Evolutionary conservation across 345 rosid species (phyloP).

Genomic region (Melaleuca alternifolia): DNA sequence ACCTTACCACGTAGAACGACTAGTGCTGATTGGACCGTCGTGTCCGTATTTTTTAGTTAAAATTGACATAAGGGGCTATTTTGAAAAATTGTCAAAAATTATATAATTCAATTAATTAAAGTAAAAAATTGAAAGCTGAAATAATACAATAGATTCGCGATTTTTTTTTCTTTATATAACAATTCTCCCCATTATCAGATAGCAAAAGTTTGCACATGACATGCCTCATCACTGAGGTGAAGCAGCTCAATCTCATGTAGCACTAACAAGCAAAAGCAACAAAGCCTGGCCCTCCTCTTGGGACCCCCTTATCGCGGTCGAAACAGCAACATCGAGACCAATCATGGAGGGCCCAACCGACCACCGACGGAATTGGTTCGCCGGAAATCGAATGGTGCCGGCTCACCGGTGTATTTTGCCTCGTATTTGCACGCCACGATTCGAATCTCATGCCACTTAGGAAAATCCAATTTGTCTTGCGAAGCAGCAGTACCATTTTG

Average conservation of each 20-base stretch:
- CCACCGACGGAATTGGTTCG: background rate
- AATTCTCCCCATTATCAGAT: background rate
- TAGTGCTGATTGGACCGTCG: too few species aligned
- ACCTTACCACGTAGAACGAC: too few species aligned
- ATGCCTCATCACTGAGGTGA: background rate
- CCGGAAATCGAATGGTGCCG: background rate
- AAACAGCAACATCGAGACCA: background rate
- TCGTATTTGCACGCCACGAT: background rate
- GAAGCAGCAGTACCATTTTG: too few species aligned
- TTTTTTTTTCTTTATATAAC: background rate
- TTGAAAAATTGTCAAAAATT: too few species aligned
- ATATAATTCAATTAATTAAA: background rate
- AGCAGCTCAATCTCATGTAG: background rate
- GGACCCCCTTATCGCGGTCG: background rate
- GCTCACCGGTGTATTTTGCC: background rate
- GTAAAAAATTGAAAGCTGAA: background rate
- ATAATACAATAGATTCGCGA: background rate
- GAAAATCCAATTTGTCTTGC: too few species aligned
- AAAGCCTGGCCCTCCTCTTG: background rate
- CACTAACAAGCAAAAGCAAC: background rate
- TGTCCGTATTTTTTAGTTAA: too few species aligned
- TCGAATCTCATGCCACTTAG: too few species aligned
- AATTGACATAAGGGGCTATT: too few species aligned
- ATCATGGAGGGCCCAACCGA: background rate
- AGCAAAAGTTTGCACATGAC: background rate